Conservation (phyloP, 345 rosid species). For the Geranium brycei region DNA sequence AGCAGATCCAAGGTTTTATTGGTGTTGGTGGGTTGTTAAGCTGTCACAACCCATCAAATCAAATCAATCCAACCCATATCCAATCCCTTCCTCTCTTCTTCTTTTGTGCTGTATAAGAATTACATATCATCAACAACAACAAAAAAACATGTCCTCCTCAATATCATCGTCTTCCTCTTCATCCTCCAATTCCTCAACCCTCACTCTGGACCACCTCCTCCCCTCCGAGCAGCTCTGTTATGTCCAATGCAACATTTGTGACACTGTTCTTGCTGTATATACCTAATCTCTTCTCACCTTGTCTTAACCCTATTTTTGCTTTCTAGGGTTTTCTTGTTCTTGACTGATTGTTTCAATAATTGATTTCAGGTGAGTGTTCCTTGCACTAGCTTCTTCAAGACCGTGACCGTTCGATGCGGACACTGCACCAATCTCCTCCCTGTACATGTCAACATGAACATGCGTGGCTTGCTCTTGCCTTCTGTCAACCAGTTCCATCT, state of each 20-base stretch:
- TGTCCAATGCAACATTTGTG: slow-evolving; percentile 88
- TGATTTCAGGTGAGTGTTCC: slow-evolving; percentile 82
- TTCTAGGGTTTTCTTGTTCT: slow-evolving; percentile 1
- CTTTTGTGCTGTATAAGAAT: slow-evolving; percentile 7
- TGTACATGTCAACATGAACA: slow-evolving; percentile 50
- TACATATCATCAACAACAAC: slow-evolving; percentile 8
- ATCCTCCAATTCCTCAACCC: slow-evolving; percentile 40
- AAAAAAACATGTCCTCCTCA: slow-evolving; percentile 48
- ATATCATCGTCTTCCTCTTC: slow-evolving; percentile 15
- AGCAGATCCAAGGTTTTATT: background rate
- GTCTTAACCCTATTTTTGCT: background rate
- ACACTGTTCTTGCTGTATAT: slow-evolving; percentile 82
- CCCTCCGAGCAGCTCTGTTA: slow-evolving; percentile 96
- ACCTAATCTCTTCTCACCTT: slow-evolving; percentile 6
- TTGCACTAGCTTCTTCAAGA: slow-evolving; percentile 86
- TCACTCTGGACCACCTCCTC: slow-evolving; percentile 82
- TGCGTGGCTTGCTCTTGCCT: slow-evolving; percentile 56
- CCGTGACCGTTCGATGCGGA: slow-evolving; percentile 90
- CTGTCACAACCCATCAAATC: slow-evolving; percentile 33
- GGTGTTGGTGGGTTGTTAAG: slow-evolving; percentile 18
- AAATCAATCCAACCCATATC: slow-evolving; percentile 62
- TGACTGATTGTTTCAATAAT: background rate
- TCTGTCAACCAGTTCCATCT: slow-evolving; percentile 65
- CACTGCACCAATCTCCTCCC: slow-evolving; percentile 89
- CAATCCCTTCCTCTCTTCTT: slow-evolving; percentile 21